Evolutionary conservation across 2,329 filamentous ascomycete species (phyloP), one percentile per base, ranked within the genome.

Genomic region (Rutstroemia sp.): DNA sequence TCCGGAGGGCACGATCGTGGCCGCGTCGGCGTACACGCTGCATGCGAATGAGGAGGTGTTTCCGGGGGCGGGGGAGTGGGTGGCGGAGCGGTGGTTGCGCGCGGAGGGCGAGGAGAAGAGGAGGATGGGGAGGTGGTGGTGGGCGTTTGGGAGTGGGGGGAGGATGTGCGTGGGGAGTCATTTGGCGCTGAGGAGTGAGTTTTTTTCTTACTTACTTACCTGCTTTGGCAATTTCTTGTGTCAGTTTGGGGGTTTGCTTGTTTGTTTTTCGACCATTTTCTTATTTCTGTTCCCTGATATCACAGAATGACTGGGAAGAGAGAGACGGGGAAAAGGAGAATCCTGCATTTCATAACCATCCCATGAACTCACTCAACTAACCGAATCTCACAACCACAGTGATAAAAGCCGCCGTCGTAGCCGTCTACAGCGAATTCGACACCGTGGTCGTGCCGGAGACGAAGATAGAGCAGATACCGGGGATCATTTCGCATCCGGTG

Each of bases 331-430:
- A 14, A 14, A 17, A 41, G 38, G 14, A 8, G 38, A 4, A 4
- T 14, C 10, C 7, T 30, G 27, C 10, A 30, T 30, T 30, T 30
- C 27, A 30, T 30, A 10, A 30, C 8, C 8, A 30, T 3, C 9
- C 27, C 27, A 30, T 30, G 27, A 30, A 23, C 23, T n/a, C 4
- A 23, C 23, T n/a, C 4, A 6, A 41, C 38, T 41, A 16, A 41
- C 38, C 14, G 2, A 41, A 7, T n/a, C 14, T 41, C 30, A 47
- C 46, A 19, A 65, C 62, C 62, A 67, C 62, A 85, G 86, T 87
- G 60, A 88, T 89, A 74, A 89, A 90, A 70, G 74, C 84, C 51
- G 79, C 84, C 5, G 72, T 84, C 34, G 84, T 84, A 0, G 78
- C 80, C 2, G 79, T 92, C 9, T 92, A 89, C 69, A 79, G 81